These are phyloP conservation scores for Xerophyta viscosa DNA, from an alignment of 106 monocot species.

Conservation along the genomic window DNA sequence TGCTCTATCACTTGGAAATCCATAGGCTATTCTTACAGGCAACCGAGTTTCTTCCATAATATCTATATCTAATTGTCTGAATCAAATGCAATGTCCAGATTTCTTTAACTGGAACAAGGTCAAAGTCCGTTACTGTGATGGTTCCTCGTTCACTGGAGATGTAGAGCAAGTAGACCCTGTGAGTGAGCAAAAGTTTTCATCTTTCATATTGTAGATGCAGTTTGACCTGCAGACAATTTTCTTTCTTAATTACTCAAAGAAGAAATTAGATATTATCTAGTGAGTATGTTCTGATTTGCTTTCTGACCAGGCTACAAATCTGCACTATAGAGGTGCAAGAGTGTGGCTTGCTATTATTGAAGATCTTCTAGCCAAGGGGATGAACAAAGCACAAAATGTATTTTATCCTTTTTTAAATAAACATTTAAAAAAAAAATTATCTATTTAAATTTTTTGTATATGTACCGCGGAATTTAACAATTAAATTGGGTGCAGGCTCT, in stretches of 20 bases:
- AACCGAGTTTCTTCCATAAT: background rate
- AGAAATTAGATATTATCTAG: background rate
- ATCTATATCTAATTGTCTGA: slow-evolving; percentile 10
- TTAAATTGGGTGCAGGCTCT: slow-evolving; percentile 46
- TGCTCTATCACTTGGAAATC: no score
- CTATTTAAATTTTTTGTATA: background rate
- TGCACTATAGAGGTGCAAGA: slow-evolving; percentile 82
- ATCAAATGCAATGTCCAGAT: slow-evolving; percentile 19
- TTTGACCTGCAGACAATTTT: background rate
- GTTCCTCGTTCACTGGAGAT: slow-evolving; percentile 93
- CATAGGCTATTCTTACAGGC: background rate
- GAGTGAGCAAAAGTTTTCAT: slow-evolving; percentile 5
- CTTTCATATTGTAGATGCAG: background rate
- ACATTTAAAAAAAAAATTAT: no score
- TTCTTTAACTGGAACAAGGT: slow-evolving; percentile 84
- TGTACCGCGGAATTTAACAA: background rate
- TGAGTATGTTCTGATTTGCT: background rate
- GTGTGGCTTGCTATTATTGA: slow-evolving; percentile 74
- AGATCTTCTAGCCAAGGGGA: slow-evolving; percentile 70
- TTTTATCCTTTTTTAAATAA: background rate
- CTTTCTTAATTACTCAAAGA: background rate
- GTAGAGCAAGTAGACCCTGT: slow-evolving; percentile 77
- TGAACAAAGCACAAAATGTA: slow-evolving; percentile 73
- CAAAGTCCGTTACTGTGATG: slow-evolving; percentile 87
- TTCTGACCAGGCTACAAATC: slow-evolving; percentile 43